Conservation (phyloP, 2,329 filamentous ascomycete genomes). For the Thielaviopsis cerberus region DNA sequence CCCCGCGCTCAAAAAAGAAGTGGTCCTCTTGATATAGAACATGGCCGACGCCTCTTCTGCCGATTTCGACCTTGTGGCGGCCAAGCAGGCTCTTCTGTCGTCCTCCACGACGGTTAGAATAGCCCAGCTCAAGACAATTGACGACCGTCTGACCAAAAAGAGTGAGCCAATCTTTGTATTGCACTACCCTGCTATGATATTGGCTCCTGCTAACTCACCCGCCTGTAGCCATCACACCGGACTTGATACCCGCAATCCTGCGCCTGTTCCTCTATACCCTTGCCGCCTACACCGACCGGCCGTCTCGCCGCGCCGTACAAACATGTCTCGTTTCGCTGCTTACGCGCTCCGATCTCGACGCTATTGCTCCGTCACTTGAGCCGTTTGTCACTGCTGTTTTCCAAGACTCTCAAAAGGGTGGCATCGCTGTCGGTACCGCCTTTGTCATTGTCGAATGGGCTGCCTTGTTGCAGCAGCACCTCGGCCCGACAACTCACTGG, state of each 20-base stretch:
- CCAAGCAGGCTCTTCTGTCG: constrained; percentile 34
- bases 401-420: constrained; percentile 55
- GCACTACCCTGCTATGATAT: neutral
- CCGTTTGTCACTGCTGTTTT: constrained; percentile 49
- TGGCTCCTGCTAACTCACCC: neutral
- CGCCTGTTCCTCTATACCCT: constrained; percentile 72
- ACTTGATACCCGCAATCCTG: constrained; percentile 37
- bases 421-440: constrained; percentile 60
- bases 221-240: constrained; percentile 27
- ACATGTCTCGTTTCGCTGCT: constrained; percentile 56
- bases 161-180: constrained; percentile 23
- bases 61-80: constrained; percentile 31
- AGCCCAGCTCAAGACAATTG: constrained; percentile 33
- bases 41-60: constrained; percentile 14
- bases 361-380: constrained; percentile 33
- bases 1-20: neutral
- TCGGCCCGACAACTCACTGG: constrained; percentile 44
- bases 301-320: constrained; percentile 68
- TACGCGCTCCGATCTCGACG: constrained; percentile 32
- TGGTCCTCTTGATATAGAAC: neutral
- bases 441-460: constrained; percentile 89
- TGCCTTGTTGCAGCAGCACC: constrained; percentile 55
- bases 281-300: constrained; percentile 67
- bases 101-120: constrained; percentile 43
- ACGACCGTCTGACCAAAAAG: constrained; percentile 36